phyloP scores from a whole-genome alignment of 2,329 filamentous ascomycete species.

The Fusarium dlaminii region DNA sequence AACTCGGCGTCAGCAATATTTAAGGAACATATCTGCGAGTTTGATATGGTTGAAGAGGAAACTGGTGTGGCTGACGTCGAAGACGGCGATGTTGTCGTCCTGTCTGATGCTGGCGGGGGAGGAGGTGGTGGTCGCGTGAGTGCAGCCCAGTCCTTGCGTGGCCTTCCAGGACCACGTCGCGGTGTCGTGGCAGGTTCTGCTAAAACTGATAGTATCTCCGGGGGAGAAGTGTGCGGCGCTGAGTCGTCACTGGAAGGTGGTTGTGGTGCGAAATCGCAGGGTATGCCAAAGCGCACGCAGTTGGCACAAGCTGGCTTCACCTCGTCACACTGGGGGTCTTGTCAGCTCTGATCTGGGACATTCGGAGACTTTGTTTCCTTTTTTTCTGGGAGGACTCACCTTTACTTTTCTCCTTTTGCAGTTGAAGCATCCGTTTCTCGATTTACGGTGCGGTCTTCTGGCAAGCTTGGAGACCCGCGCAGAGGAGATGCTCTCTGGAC shows the following conservation, averaged over 20 bases:
- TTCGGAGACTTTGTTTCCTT: not conserved
- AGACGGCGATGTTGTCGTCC: constrained; percentile 36
- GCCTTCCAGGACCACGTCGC: constrained; percentile 44
- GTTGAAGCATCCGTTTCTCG: constrained; percentile 45
- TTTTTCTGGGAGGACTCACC: constrained; percentile 18
- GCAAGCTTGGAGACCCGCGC: constrained; percentile 41
- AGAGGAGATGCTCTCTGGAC: constrained; percentile 36
- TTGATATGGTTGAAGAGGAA: constrained; percentile 36
- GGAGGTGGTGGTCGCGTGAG: constrained; percentile 33
- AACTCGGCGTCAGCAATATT: constrained; percentile 45
- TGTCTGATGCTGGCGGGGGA: constrained; percentile 28
- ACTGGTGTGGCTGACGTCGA: constrained; percentile 35
- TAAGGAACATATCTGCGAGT: constrained; percentile 34
- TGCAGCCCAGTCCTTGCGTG: constrained; percentile 44
- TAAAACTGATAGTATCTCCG: constrained; percentile 20
- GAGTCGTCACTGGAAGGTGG: constrained; percentile 30
- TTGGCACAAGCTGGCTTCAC: constrained; percentile 46
- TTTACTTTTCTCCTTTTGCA: constrained; percentile 47
- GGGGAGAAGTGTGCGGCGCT: constrained; percentile 24
- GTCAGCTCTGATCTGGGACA: constrained; percentile 20
- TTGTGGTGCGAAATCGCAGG: constrained; percentile 42
- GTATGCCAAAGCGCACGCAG: constrained; percentile 45
- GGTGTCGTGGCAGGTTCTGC: constrained; percentile 29
- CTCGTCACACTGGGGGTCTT: constrained; percentile 43
- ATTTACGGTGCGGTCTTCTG: constrained; percentile 45